phyloP scores from a whole-genome alignment of 441 rosid genomes.

The Aleurites moluccanus region DNA sequence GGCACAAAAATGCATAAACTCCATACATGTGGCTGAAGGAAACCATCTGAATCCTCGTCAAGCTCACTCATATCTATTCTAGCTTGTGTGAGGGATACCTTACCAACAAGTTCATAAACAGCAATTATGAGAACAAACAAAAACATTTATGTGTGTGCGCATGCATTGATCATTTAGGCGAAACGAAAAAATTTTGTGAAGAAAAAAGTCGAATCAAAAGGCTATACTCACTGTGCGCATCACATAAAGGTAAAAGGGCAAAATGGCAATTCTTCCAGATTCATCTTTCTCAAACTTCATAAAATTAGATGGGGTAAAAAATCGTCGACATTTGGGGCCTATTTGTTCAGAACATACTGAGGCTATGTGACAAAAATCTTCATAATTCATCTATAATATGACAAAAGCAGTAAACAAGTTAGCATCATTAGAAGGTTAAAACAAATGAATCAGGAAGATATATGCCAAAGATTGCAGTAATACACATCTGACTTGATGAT shows the following conservation, averaged over 20 bases:
- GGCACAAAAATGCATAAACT: conserved; percentile 5
- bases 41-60: conserved; percentile 98
- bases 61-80: conserved; percentile 99
- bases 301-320: conserved; percentile 97
- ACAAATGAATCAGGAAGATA: conserved; percentile 5
- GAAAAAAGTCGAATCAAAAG: not conserved
- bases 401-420: conserved; percentile 16
- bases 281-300: conserved; percentile 99
- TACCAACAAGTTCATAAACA: conserved; percentile 30
- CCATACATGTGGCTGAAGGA: conserved; percentile 81
- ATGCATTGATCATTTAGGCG: not conserved
- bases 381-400: conserved; percentile 85
- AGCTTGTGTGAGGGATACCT: conserved; percentile 99
- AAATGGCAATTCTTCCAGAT: conserved; percentile 95
- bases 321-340: conserved; percentile 93
- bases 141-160: not conserved
- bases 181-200: not conserved
- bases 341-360: conserved; percentile 96
- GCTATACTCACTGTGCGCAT: conserved; percentile 85
- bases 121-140: conserved; percentile 14
- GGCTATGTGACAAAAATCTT: conserved; percentile 98
- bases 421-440: conserved; percentile 13
- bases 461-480: not conserved
- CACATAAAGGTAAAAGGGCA: conserved; percentile 97
- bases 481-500: not conserved